Percentiles rank a stretch among this genome's conserved stretches.
Evolutionary conservation across 768 basidiomycete genomes (phyloP).

Genomic region (Boletus subcaerulescens): DNA sequence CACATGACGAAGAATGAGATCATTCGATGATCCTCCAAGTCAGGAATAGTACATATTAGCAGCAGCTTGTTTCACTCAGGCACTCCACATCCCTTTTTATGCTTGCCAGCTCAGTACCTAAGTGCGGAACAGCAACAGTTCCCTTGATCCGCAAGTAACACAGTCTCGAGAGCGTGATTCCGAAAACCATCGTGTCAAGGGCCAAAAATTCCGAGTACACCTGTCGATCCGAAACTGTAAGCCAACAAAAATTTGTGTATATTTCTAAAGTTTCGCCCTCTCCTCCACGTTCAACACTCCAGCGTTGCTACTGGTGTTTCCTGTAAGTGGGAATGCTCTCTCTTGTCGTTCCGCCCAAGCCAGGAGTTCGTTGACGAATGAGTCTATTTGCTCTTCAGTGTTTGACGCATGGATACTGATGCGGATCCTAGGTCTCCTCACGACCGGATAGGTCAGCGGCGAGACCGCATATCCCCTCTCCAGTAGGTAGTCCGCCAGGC

Average conservation of each 20-base stretch:
- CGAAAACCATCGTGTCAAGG: slow-evolving; percentile 2
- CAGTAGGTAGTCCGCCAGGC: slow-evolving; percentile 13
- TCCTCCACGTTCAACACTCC: background rate
- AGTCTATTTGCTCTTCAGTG: slow-evolving; percentile 18
- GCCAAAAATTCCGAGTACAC: background rate
- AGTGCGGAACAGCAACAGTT: background rate
- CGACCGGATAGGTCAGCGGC: slow-evolving; percentile 11
- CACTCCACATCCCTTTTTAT: background rate
- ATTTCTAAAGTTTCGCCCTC: slow-evolving; percentile 15
- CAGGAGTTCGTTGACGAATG: slow-evolving; percentile 5
- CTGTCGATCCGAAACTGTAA: too few relatives aligned
- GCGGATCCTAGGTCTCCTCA: slow-evolving; percentile 16
- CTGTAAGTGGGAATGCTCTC: background rate
- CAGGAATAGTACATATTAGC: too few relatives aligned
- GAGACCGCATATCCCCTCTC: slow-evolving; percentile 13
- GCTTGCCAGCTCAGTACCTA: too few relatives aligned
- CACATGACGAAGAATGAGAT: too few relatives aligned
- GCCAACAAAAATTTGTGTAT: background rate
- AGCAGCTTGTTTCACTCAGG: too few relatives aligned
- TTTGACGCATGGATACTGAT: slow-evolving; percentile 17
- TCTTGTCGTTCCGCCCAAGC: slow-evolving; percentile 9
- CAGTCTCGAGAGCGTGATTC: background rate
- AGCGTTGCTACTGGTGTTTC: background rate
- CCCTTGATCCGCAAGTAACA: background rate
- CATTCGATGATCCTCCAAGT: too few relatives aligned